These are phyloP conservation scores for Monosporascus sp. DNA, from an alignment of 2,329 filamentous ascomycete genomes.

Conservation along the genomic window DNA sequence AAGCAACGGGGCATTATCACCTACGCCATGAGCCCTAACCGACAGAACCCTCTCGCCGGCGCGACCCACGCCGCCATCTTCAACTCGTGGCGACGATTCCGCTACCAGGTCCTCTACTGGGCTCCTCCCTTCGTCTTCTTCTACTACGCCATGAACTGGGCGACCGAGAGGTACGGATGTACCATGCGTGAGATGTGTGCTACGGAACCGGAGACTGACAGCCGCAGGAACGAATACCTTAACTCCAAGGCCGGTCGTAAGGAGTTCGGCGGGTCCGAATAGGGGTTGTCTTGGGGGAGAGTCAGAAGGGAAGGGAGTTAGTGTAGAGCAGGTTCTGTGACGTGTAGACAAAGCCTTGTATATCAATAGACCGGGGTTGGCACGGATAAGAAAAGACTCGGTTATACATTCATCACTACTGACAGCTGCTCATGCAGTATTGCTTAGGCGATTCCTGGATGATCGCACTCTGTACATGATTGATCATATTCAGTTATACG, in stretches of 20 bases:
- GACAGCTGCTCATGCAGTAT: too few relatives aligned
- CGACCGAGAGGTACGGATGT: slow-evolving; percentile 67
- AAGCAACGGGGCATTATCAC: slow-evolving; percentile 60
- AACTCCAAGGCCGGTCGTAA: slow-evolving; percentile 27
- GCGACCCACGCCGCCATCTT: slow-evolving; percentile 78
- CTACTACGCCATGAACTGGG: slow-evolving; percentile 87
- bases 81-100: slow-evolving; percentile 88
- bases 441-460: too few relatives aligned
- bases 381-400: slow-evolving; percentile 1
- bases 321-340: slow-evolving; percentile 2
- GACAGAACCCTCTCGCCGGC: slow-evolving; percentile 81
- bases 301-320: background rate
- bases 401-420: background rate
- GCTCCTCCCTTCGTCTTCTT: slow-evolving; percentile 70
- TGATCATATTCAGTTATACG: too few relatives aligned
- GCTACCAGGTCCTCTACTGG: slow-evolving; percentile 83
- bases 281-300: slow-evolving; percentile 4
- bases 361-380: slow-evolving; percentile 20
- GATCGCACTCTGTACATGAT: too few relatives aligned
- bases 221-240: slow-evolving; percentile 24
- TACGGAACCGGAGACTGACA: slow-evolving; percentile 5
- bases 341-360: slow-evolving; percentile 25
- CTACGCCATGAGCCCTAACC: slow-evolving; percentile 81
- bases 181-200: background rate
- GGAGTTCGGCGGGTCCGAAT: slow-evolving; percentile 19